phyloP scores from a whole-genome alignment of 2,329 filamentous ascomycete species.

The Beauveria brongniartii region DNA sequence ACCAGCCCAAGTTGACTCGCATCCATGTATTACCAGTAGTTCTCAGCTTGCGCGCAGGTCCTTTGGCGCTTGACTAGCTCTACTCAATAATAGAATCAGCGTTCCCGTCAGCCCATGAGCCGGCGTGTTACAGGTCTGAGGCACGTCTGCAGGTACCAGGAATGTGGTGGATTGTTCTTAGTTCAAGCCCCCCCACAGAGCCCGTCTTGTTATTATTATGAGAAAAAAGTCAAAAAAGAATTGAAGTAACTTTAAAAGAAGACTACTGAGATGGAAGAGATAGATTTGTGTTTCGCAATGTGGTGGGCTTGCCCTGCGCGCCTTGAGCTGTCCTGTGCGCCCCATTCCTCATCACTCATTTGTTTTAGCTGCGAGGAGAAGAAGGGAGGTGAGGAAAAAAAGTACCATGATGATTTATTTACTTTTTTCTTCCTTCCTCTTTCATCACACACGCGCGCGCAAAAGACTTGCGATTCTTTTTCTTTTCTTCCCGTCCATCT shows the following conservation, averaged over 20 bases:
- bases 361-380: neutral
- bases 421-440: neutral
- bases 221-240: neutral
- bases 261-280: no score
- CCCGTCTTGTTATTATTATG: neutral
- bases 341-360: neutral
- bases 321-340: neutral
- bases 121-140: slow-evolving; percentile 1
- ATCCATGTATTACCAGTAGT: neutral
- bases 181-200: neutral
- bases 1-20: neutral
- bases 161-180: neutral
- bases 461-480: neutral
- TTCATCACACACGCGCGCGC: neutral
- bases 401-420: neutral
- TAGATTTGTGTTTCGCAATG: neutral
- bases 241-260: no score
- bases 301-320: neutral
- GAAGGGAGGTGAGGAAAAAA: neutral
- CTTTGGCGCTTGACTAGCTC: neutral
- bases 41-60: no score
- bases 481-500: neutral
- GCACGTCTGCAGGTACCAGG: neutral
- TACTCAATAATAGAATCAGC: neutral
- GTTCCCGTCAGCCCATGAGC: slow-evolving; percentile 2